Conservation (phyloP, 768 basidiomycete species). For the Macrolepiota fuliginosa region DNA sequence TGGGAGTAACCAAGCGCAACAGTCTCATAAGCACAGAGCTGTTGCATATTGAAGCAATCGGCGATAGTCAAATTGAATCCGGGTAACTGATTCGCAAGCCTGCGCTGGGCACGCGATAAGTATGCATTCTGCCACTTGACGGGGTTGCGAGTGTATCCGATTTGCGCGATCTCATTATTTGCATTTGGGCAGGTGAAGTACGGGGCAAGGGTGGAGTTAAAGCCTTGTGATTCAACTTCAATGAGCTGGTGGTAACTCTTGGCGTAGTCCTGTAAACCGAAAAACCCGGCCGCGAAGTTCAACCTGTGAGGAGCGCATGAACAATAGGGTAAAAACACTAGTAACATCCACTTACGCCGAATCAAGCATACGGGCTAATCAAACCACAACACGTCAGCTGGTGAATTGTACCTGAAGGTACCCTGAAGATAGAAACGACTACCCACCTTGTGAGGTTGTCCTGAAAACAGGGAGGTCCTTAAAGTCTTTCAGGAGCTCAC, state of each 20-base stretch:
- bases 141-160: slow-evolving; percentile 38
- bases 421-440: not conserved
- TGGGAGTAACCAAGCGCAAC: slow-evolving; percentile 75
- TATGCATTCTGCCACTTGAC: slow-evolving; percentile 60
- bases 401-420: not conserved
- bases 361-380: slow-evolving; percentile 48
- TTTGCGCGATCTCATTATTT: slow-evolving; percentile 36
- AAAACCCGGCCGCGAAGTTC: slow-evolving; percentile 59
- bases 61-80: slow-evolving; percentile 51
- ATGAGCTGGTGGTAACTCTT: slow-evolving; percentile 61
- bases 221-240: slow-evolving; percentile 52
- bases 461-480: slow-evolving; percentile 57
- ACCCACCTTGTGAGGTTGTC: slow-evolving; percentile 52
- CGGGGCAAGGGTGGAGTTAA: slow-evolving; percentile 72
- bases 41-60: slow-evolving; percentile 61
- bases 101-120: slow-evolving; percentile 49
- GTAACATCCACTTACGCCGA: slow-evolving; percentile 33
- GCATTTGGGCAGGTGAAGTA: slow-evolving; percentile 66
- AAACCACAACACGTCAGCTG: slow-evolving; percentile 4
- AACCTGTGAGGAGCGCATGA: slow-evolving; percentile 21
- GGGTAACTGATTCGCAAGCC: slow-evolving; percentile 47
- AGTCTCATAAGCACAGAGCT: slow-evolving; percentile 78
- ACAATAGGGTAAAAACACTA: not conserved
- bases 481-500: slow-evolving; percentile 40
- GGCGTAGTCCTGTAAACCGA: slow-evolving; percentile 48